A percentile compares a stretch with the other conserved stretches of the same genome.
Evolutionary conservation across 1,284 basidiomycete species (phyloP).

Genomic region (Cutaneotrichosporon cyanovorans): DNA sequence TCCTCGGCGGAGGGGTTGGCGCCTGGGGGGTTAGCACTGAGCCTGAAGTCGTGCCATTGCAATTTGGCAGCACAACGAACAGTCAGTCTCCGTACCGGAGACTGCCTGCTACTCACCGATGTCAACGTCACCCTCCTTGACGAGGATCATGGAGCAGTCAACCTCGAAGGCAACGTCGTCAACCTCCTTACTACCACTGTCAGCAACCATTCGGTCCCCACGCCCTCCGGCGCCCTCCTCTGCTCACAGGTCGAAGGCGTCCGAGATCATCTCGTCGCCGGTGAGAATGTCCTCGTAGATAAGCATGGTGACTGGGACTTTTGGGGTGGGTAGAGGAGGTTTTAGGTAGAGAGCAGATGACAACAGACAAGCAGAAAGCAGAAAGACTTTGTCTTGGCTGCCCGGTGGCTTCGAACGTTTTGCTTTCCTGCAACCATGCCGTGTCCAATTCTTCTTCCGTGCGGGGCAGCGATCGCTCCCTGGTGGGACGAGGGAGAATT

Average conservation of each 20-base stretch:
- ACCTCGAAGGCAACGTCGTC: conserved; percentile 87
- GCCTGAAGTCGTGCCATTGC: too few relatives aligned
- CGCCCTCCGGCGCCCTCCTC: not conserved
- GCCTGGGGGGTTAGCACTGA: conserved; percentile 49
- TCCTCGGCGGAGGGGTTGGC: conserved; percentile 92
- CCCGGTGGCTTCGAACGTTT: too few relatives aligned
- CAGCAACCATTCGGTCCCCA: not conserved
- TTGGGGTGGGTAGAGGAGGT: conserved; percentile 5
- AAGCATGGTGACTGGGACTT: conserved; percentile 29
- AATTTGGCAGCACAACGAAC: too few relatives aligned
- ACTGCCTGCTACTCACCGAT: conserved; percentile 59
- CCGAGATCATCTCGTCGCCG: conserved; percentile 90
- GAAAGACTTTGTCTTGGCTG: not conserved
- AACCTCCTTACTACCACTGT: conserved; percentile 60
- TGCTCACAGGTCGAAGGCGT: conserved; percentile 75
- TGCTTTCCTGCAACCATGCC: too few relatives aligned
- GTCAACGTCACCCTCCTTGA: conserved; percentile 80
- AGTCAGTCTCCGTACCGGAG: not conserved
- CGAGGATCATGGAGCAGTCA: conserved; percentile 65
- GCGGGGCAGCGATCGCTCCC: too few relatives aligned
- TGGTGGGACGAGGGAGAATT: too few relatives aligned
- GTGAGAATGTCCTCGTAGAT: conserved; percentile 54
- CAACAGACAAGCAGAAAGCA: not conserved
- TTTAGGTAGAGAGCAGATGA: conserved; percentile 4
- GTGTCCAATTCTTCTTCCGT: too few relatives aligned